phyloP scores from a whole-genome alignment of 345 rosid species.

The Syzygium grande region DNA sequence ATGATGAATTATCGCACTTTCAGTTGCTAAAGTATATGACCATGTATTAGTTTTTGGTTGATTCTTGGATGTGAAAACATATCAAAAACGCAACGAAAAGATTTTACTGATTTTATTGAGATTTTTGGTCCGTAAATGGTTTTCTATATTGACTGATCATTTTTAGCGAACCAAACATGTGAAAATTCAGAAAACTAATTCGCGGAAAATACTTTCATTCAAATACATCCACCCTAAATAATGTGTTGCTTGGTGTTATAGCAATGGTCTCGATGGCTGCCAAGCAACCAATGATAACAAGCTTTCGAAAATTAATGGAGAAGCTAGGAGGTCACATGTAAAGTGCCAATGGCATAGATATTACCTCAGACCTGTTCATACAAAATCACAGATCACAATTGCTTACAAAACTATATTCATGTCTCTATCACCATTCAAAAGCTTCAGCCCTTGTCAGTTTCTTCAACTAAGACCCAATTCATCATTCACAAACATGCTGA shows the following conservation, averaged over 20 bases:
- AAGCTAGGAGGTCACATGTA: background rate
- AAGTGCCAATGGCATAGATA: background rate
- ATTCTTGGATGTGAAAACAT: background rate
- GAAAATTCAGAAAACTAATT: background rate
- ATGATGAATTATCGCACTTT: background rate
- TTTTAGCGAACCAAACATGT: fast-evolving
- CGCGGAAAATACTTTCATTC: background rate
- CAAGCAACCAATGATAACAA: background rate
- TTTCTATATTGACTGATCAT: background rate
- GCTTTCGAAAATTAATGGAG: background rate
- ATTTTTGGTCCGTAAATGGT: background rate
- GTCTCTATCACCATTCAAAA: background rate
- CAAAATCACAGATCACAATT: background rate
- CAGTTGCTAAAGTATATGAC: background rate
- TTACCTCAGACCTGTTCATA: background rate
- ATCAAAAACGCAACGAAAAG: background rate
- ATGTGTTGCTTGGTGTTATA: no score
- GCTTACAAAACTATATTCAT: background rate
- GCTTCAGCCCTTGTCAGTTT: background rate
- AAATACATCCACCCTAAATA: background rate
- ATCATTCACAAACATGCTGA: background rate
- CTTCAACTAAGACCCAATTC: background rate
- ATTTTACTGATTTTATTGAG: background rate
- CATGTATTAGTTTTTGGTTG: background rate
- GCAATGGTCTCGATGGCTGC: background rate